Conservation (phyloP, 257 asterid genomes). For the Primulina eburnea region DNA sequence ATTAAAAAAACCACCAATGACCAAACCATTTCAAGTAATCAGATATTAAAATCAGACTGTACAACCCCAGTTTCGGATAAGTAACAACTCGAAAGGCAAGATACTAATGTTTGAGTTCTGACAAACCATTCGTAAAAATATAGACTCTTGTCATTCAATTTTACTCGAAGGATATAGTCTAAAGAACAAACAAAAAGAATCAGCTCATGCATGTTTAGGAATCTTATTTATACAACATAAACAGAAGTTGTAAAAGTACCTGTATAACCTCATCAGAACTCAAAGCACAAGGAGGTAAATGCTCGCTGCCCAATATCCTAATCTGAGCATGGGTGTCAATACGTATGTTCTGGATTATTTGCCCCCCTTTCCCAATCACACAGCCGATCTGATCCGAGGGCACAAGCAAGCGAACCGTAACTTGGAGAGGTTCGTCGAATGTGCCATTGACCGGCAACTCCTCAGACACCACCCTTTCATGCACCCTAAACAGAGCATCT, state of each 20-base stretch:
- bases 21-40: slow-evolving; percentile 15
- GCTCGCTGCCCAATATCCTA: slow-evolving; percentile 70
- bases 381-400: slow-evolving; percentile 52
- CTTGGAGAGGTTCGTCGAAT: slow-evolving; percentile 50
- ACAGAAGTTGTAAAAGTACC: slow-evolving; percentile 34
- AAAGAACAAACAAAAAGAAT: slow-evolving; percentile 15
- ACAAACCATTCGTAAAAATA: slow-evolving; percentile 8
- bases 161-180: background rate
- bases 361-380: slow-evolving; percentile 63
- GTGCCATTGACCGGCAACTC: slow-evolving; percentile 54
- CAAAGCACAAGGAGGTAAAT: slow-evolving; percentile 90
- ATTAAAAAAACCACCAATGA: background rate
- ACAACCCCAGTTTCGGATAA: background rate
- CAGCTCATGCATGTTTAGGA: background rate
- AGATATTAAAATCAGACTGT: background rate
- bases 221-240: slow-evolving; percentile 2
- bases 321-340: slow-evolving; percentile 70
- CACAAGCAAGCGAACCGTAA: slow-evolving; percentile 49
- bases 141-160: slow-evolving; percentile 3
- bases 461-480: slow-evolving; percentile 62
- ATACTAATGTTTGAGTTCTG: background rate
- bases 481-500: slow-evolving; percentile 84
- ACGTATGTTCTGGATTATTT: slow-evolving; percentile 40
- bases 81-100: slow-evolving; percentile 9
- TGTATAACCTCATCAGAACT: slow-evolving; percentile 80